phyloP scores from a whole-genome alignment of 2,329 filamentous ascomycete species.

The Colletotrichum sp. region DNA sequence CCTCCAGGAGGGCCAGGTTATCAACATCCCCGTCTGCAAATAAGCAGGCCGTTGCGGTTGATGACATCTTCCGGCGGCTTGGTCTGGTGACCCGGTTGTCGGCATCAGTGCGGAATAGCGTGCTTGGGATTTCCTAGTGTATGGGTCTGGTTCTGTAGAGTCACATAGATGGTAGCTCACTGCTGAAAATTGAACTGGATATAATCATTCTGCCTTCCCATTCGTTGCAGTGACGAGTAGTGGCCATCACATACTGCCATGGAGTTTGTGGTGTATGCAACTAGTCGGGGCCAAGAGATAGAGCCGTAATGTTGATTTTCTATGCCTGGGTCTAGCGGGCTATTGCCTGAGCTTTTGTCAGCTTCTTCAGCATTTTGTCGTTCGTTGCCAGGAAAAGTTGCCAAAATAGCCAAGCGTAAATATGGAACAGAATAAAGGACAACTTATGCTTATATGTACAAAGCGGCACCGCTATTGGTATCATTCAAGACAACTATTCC shows the following conservation, averaged over 20 bases:
- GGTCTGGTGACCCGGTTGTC: not conserved
- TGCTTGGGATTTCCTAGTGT: not conserved
- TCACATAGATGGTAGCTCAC: not conserved
- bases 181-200: not conserved
- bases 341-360: not conserved
- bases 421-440: not conserved
- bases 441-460: not conserved
- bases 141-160: not conserved
- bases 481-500: not conserved
- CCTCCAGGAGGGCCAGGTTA: not conserved
- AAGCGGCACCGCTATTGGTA: not conserved
- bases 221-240: not conserved
- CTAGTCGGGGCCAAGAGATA: too few relatives aligned
- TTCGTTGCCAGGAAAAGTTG: not conserved
- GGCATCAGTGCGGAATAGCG: not conserved
- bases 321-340: too few relatives aligned
- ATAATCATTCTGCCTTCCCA: not conserved
- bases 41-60: not conserved
- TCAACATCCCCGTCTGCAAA: conserved; percentile 8
- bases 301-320: too few relatives aligned
- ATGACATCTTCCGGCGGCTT: not conserved
- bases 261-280: too few relatives aligned
- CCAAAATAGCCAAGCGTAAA: not conserved
- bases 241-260: not conserved
- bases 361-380: not conserved